phyloP scores from a whole-genome alignment of 2,329 filamentous ascomycete species.

The Pleurostoma richardsiae region DNA sequence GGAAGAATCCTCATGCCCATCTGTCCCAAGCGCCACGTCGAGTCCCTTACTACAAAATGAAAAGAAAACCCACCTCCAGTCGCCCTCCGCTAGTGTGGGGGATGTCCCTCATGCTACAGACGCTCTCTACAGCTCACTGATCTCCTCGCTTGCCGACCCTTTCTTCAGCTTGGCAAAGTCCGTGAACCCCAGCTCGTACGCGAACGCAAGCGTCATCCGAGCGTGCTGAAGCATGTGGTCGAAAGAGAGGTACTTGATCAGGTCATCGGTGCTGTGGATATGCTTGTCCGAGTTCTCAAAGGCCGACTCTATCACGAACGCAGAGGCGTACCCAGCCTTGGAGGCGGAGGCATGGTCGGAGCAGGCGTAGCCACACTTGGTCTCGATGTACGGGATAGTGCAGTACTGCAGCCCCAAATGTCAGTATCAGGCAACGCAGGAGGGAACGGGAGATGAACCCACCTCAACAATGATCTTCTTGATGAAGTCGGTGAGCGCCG shows the following conservation, averaged over 20 bases:
- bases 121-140: slow-evolving; percentile 6
- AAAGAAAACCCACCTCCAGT: too few relatives aligned
- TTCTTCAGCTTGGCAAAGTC: slow-evolving; percentile 9
- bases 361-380: slow-evolving; percentile 84
- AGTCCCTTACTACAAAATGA: too few relatives aligned
- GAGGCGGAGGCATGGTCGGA: slow-evolving; percentile 70
- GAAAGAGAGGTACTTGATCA: slow-evolving; percentile 69
- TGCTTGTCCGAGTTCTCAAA: slow-evolving; percentile 63
- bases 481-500: slow-evolving; percentile 27
- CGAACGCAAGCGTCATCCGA: slow-evolving; percentile 75
- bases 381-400: slow-evolving; percentile 65
- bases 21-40: too few relatives aligned
- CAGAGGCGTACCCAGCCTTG: slow-evolving; percentile 69
- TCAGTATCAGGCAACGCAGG: too few relatives aligned
- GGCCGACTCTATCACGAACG: slow-evolving; percentile 71
- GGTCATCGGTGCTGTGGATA: slow-evolving; percentile 67
- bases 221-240: slow-evolving; percentile 92
- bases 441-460: slow-evolving; percentile 2
- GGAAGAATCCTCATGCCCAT: too few relatives aligned
- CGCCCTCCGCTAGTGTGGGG: too few relatives aligned
- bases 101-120: background rate
- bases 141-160: slow-evolving; percentile 1
- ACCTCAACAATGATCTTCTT: slow-evolving; percentile 26
- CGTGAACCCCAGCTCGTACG: slow-evolving; percentile 21
- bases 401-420: slow-evolving; percentile 4